Conservation (phyloP, 768 basidiomycete species). For the Lactarius evosmus region DNA sequence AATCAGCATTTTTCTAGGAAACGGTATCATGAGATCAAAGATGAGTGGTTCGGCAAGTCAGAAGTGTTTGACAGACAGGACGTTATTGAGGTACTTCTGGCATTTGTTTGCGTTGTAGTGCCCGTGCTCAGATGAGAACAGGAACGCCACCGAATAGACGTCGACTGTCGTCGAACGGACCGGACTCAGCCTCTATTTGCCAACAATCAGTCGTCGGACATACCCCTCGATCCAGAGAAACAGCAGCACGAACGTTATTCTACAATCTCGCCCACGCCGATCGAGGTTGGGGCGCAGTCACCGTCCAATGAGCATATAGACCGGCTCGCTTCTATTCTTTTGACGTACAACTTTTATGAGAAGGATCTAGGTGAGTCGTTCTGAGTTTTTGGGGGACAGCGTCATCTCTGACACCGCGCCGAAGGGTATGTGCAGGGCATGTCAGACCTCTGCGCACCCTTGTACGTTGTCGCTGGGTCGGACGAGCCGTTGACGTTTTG, state of each 20-base stretch:
- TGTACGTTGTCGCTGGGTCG: constrained; percentile 87
- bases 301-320: constrained; percentile 91
- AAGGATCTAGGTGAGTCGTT: constrained; percentile 70
- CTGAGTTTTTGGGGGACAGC: not conserved
- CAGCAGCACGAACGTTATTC: constrained; percentile 54
- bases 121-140: constrained; percentile 31
- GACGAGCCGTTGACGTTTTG: constrained; percentile 93
- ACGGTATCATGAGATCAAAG: constrained; percentile 67
- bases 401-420: constrained; percentile 27
- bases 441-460: constrained; percentile 92
- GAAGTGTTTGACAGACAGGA: constrained; percentile 80
- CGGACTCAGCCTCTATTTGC: constrained; percentile 89
- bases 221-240: constrained; percentile 58
- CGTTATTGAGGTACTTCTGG: constrained; percentile 66
- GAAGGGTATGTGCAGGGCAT: constrained; percentile 97
- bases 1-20: constrained; percentile 41
- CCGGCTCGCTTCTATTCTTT: constrained; percentile 75
- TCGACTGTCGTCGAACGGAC: constrained; percentile 96
- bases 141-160: constrained; percentile 93
- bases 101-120: constrained; percentile 23
- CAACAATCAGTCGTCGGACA: constrained; percentile 35
- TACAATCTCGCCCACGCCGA: constrained; percentile 69
- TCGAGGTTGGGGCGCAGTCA: constrained; percentile 81
- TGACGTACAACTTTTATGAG: constrained; percentile 91
- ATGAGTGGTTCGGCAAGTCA: constrained; percentile 78